Evolutionary conservation across 306 rosid genomes (phyloP), one percentile per base, ranked within the genome.

Genomic region (Prunus campanulata): DNA sequence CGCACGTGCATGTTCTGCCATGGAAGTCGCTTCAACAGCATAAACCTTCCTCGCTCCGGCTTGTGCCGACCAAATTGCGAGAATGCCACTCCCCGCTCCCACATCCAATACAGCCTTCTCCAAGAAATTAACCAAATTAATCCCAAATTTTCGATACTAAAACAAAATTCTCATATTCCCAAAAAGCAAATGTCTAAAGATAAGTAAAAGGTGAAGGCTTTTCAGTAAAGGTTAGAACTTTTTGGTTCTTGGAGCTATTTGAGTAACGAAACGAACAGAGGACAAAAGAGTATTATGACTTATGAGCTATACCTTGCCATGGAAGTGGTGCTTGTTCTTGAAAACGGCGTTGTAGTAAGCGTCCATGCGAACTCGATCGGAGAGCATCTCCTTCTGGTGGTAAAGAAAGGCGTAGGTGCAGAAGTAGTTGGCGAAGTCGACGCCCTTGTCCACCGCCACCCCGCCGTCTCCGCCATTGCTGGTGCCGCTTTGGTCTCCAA

Each of bases 311-410:
- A 95, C 99, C 96, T 92, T 92, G 77, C 90, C 97, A 11, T n/a
- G 22, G 80, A 92, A 95, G 84, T 92, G 99, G 50, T 80, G 90
- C 77, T 89, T 95, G 88, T 95, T 95, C 81, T 85, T 70, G 61
- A 92, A 91, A 78, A 95, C 85, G 76, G 99, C 89, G 70, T 89
- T 83, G 86, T 76, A 89, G 83, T 92, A 95, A 79, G 98, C 91
- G 80, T 95, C 96, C 99, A 95, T 95, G 75, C 99, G 99, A 83
- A 95, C 99, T 44, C 98, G 93, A 75, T 95, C 99, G 39, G 93
- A 95, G 76, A 95, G 99, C 99, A 92, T 95, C 83, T 95, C 98
- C 87, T 95, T 95, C 87, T 95, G 99, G 85, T 95, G 99, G 79
- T 88, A 95, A 13, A 95, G 92, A 57, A 92, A 92, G 77, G 97